A percentile compares a stretch with the other conserved stretches of the same genome.
Evolutionary conservation across 1,284 basidiomycete genomes (phyloP).

Genomic region (Sparassis latifolia): DNA sequence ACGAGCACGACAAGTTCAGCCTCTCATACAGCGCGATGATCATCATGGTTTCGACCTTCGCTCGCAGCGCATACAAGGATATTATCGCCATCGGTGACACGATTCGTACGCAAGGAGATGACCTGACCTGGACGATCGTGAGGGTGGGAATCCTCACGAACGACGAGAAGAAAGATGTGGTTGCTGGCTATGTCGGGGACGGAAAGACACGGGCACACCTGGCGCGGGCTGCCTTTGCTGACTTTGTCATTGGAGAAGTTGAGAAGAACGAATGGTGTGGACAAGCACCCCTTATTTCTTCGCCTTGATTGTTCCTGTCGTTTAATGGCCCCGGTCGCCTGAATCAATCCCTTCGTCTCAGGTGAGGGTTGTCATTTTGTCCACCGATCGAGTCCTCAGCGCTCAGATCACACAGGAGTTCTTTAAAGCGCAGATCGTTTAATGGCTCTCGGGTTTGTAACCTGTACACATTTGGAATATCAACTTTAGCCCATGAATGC

Average conservation of each 20-base stretch:
- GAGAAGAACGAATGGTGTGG: constrained; percentile 41
- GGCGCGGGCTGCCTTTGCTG: constrained; percentile 49
- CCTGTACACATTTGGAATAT: no score
- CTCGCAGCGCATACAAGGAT: constrained; percentile 37
- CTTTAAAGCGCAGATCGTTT: no score
- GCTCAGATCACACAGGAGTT: no score
- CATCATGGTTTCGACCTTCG: constrained; percentile 29
- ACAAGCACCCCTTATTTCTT: constrained; percentile 26
- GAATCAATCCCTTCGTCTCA: no score
- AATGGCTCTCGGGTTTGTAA: no score
- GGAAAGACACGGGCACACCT: constrained; percentile 40
- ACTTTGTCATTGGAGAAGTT: constrained; percentile 53
- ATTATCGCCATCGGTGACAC: constrained; percentile 48
- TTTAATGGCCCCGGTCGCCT: no score
- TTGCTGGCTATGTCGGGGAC: constrained; percentile 65
- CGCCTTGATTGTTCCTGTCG: constrained; percentile 9
- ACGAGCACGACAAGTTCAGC: constrained; percentile 52
- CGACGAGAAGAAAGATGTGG: constrained; percentile 34
- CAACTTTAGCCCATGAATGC: no score
- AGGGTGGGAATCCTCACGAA: constrained; percentile 56
- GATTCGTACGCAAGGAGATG: constrained; percentile 39
- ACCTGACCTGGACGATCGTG: constrained; percentile 60
- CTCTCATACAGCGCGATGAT: constrained; percentile 40
- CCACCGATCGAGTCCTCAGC: no score
- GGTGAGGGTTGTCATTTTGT: no score